A percentile compares a stretch with the other conserved stretches of the same genome.
Conservation (phyloP, 345 rosid species). For the Laguncularia racemosa region DNA sequence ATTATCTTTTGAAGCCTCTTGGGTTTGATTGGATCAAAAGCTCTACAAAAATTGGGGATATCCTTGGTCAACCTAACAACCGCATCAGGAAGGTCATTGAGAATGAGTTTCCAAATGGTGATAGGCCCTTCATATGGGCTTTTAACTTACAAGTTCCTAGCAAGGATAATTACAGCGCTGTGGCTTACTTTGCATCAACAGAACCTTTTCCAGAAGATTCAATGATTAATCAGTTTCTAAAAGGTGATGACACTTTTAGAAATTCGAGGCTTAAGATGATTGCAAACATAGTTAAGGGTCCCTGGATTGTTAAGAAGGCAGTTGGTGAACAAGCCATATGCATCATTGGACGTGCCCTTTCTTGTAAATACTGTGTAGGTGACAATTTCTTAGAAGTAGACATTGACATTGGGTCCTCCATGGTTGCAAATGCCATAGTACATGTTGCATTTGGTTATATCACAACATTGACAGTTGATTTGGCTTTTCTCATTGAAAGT, state of each 20-base stretch:
- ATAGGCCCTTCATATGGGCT: constrained; percentile 91
- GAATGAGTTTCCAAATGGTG: constrained; percentile 38
- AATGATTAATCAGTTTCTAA: constrained; percentile 55
- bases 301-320: constrained; percentile 95
- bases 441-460: constrained; percentile 87
- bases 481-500: constrained; percentile 80
- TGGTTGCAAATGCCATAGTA: constrained; percentile 94
- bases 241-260: constrained; percentile 67
- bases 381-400: constrained; percentile 71
- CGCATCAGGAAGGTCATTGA: constrained; percentile 60
- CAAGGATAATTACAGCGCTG: constrained; percentile 84
- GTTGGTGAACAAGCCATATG: constrained; percentile 98
- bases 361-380: constrained; percentile 47
- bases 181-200: constrained; percentile 65
- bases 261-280: constrained; percentile 84
- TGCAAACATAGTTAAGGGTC: constrained; percentile 92
- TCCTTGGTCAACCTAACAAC: constrained; percentile 44
- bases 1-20: constrained; percentile 66
- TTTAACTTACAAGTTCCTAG: constrained; percentile 86
- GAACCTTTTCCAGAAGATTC: constrained; percentile 71
- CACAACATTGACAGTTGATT: constrained; percentile 82
- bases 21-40: constrained; percentile 93
- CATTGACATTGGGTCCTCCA: constrained; percentile 91
- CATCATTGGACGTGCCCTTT: constrained; percentile 75
- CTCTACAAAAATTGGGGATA: constrained; percentile 46